These are phyloP conservation scores for Aspergillus awamori DNA, from an alignment of 2,329 filamentous ascomycete species.

Conservation along the genomic window DNA sequence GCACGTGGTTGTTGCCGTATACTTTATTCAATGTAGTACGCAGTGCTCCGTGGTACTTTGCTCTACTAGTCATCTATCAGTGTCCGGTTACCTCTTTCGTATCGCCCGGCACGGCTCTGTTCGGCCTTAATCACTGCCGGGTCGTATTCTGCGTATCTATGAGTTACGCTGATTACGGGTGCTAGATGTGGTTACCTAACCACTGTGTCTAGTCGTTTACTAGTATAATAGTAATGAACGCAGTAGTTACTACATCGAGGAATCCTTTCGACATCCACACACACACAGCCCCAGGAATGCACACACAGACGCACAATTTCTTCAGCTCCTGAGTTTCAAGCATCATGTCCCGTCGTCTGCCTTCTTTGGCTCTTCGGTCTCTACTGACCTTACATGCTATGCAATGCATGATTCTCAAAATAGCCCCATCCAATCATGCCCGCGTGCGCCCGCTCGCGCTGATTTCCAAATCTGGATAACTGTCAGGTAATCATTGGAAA, in stretches of 20 bases:
- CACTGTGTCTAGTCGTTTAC: too few relatives aligned
- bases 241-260: neutral
- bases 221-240: neutral
- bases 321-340: neutral
- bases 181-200: too few relatives aligned
- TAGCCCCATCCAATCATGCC: neutral
- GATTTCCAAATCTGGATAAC: neutral
- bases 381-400: neutral
- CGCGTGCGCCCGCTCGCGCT: neutral
- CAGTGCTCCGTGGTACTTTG: too few relatives aligned
- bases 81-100: neutral
- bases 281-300: neutral
- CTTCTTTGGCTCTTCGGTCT: neutral
- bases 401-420: slow-evolving; percentile 6
- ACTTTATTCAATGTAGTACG: too few relatives aligned
- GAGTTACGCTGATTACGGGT: neutral
- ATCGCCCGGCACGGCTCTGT: neutral
- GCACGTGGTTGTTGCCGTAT: neutral
- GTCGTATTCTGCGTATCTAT: neutral
- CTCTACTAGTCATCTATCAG: neutral
- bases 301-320: neutral
- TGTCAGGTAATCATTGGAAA: neutral
- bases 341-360: neutral
- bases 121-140: neutral
- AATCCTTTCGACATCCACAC: neutral